Conservation (phyloP, 495 filamentous ascomycete genomes). For the Neurospora sp. region DNA sequence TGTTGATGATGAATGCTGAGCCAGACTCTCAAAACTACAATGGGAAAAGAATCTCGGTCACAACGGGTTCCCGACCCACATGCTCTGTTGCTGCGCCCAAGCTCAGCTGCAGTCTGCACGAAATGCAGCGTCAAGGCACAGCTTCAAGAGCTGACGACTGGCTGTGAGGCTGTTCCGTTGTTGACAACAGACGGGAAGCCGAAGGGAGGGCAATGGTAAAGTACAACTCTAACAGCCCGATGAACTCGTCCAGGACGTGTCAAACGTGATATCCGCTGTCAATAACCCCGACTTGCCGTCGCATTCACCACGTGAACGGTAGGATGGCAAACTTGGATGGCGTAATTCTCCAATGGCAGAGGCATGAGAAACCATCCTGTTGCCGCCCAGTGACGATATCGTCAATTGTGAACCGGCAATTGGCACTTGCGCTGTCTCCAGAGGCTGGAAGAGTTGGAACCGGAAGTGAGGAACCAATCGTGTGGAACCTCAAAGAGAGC, state of each 20-base stretch:
- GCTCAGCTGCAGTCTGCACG: background rate
- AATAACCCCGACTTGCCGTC: background rate
- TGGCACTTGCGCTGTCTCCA: background rate
- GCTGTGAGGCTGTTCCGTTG: background rate
- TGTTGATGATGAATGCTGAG: background rate
- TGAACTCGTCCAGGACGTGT: background rate
- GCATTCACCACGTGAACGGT: background rate
- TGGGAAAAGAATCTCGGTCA: background rate
- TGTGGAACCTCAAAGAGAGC: background rate
- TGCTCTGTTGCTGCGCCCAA: background rate
- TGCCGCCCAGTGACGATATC: background rate
- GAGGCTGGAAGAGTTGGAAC: background rate
- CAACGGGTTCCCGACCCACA: background rate
- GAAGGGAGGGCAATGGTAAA: background rate
- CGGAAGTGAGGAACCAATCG: background rate
- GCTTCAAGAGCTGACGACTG: background rate
- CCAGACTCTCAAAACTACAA: background rate
- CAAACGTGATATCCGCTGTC: background rate
- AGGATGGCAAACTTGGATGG: background rate
- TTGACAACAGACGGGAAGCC: background rate
- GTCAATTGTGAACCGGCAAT: background rate
- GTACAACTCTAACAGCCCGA: background rate
- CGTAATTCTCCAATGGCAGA: background rate
- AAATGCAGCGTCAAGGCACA: background rate
- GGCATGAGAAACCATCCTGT: background rate